Conservation (phyloP, 2,329 filamentous ascomycete species). For the Botryosphaeria dothidea region DNA sequence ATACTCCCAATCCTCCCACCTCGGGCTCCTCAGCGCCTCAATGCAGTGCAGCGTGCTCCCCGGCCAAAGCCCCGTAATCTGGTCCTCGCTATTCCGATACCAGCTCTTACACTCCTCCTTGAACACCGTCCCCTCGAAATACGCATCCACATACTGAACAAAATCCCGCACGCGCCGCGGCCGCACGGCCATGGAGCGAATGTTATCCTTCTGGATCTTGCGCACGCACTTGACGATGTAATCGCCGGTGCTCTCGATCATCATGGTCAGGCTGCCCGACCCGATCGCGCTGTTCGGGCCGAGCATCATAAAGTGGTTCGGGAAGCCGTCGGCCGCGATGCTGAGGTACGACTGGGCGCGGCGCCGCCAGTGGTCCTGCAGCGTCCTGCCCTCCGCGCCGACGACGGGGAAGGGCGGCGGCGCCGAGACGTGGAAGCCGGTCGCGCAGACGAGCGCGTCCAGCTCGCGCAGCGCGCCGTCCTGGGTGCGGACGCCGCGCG, state of each 20-base stretch:
- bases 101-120: conserved; percentile 36
- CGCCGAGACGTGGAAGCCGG: conserved; percentile 43
- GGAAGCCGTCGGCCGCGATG: conserved; percentile 32
- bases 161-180: conserved; percentile 33
- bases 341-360: conserved; percentile 35
- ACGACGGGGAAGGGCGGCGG: conserved; percentile 41
- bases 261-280: conserved; percentile 41
- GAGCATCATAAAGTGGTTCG: conserved; percentile 46
- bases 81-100: conserved; percentile 32
- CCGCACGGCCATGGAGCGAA: conserved; percentile 38
- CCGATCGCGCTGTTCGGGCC: conserved; percentile 45
- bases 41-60: conserved; percentile 35
- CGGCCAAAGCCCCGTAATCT: conserved; percentile 37
- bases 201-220: conserved; percentile 46
- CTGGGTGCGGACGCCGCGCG: conserved; percentile 40
- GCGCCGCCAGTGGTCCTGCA: conserved; percentile 37
- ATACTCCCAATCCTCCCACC: conserved; percentile 39
- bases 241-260: conserved; percentile 43
- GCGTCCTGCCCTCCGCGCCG: conserved; percentile 24
- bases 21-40: conserved; percentile 33
- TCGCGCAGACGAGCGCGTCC: conserved; percentile 48
- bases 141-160: conserved; percentile 32
- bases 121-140: conserved; percentile 37
- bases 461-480: conserved; percentile 42
- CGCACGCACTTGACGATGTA: conserved; percentile 42